Base-by-base conservation (phyloP, 768 basidiomycete species). In the Lyophyllum shimeji region DNA sequence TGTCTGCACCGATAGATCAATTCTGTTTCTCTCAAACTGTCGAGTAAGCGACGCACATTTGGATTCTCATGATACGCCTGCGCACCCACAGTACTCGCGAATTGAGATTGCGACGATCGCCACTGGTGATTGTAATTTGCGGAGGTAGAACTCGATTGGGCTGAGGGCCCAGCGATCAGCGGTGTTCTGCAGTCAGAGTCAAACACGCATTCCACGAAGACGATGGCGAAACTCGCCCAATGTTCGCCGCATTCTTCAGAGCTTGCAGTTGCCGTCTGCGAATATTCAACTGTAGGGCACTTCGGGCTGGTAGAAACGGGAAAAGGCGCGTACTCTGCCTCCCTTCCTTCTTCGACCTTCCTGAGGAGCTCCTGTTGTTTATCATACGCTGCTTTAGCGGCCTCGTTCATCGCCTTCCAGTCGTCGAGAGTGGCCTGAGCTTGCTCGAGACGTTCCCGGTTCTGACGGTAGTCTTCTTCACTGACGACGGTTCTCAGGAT, bases 321-420 rank as follows among this genome's bases (percentile, higher is more conserved):
- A 24, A 44, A 25, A 44, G 34, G 46, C 53, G 44, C 65, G 23
- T 56, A 66, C 65, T 60, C 58, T 39, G 63, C 65, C 39, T 60
- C 50, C 25, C 55, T 58, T 27, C 65, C 63, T 34, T 54, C 63
- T 40, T 53, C 50, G 31, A 60, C 52, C 43, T 58, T 58, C 25
- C 39, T 53, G 17, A 58, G 37, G n/a, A 63, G 55, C 37, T 62
- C 57, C 37, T 54, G 46, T 39, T 59, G 52, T 13, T 53, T 54
- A n/a, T 57, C 56, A 47, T 58, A 75, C 21, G 73, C 71, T 52
- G 68, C 63, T 50, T 72, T 69, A 2, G 75, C 81, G 1, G 65
- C 60, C 43, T 80, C 76, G 52, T 82, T 81, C 58, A 72, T 66
- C 27, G 56, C 55, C 62, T 77, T 53, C 40, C 47, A 69, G 20